phyloP scores from a whole-genome alignment of 2,329 filamentous ascomycete species.

The Ophiobolus disseminans region DNA sequence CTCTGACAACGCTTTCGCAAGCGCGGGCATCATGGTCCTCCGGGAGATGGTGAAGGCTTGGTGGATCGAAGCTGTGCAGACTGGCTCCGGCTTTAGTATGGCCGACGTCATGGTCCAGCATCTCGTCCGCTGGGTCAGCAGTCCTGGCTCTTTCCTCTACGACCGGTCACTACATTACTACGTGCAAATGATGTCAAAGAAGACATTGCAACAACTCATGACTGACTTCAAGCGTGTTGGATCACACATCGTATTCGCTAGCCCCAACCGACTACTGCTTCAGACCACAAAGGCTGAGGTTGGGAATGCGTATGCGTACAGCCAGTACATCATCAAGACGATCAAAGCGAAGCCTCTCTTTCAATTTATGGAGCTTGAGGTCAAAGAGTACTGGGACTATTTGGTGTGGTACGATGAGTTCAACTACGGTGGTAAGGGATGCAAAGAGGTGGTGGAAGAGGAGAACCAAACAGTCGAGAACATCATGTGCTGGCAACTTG shows the following conservation, averaged over 20 bases:
- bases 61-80: slow-evolving; percentile 93
- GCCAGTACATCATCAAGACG: slow-evolving; percentile 96
- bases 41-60: slow-evolving; percentile 98
- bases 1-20: slow-evolving; percentile 90
- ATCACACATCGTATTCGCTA: slow-evolving; percentile 95
- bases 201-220: slow-evolving; percentile 97
- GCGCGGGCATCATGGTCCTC: slow-evolving; percentile 85
- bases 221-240: slow-evolving; percentile 94
- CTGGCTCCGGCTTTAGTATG: slow-evolving; percentile 73
- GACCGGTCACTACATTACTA: slow-evolving; percentile 95
- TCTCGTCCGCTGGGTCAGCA: slow-evolving; percentile 96
- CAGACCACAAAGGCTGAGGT: slow-evolving; percentile 98
- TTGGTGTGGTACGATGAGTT: slow-evolving; percentile 99
- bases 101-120: slow-evolving; percentile 98
- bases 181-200: slow-evolving; percentile 97
- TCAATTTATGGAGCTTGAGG: slow-evolving; percentile 94
- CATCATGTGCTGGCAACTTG: slow-evolving; percentile 98
- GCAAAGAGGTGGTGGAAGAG: slow-evolving; percentile 75
- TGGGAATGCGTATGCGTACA: slow-evolving; percentile 94
- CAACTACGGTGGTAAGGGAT: slow-evolving; percentile 97
- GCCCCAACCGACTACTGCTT: slow-evolving; percentile 83
- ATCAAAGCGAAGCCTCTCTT: slow-evolving; percentile 96
- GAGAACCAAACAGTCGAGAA: slow-evolving; percentile 85
- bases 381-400: slow-evolving; percentile 99
- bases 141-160: slow-evolving; percentile 90